Base-by-base conservation (phyloP, 768 basidiomycete genomes). In the Russula lepida region DNA sequence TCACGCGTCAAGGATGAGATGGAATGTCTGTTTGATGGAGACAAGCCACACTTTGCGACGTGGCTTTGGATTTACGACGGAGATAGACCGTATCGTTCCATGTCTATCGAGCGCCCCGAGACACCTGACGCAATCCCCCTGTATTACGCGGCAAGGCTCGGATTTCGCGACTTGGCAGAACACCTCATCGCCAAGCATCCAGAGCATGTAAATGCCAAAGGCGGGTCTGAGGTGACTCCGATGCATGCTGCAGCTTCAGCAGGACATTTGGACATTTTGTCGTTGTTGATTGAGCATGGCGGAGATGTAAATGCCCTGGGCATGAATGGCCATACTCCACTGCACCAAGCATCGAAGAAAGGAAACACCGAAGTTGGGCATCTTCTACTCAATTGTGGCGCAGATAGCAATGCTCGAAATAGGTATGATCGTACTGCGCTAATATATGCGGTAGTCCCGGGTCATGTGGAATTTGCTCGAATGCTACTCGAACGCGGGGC, bases 81-180 rank as follows among this genome's bases (percentile, higher is more conserved):
- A 2, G 21, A 44, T 21, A 4, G 1, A 3, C 1, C 12, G 39
- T 9, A 4, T 21, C 0, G 12, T 21, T 44, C 43, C 21, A 23
- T 44, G 43, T 12, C 11, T 11, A 44, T 21, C 4, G 23, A 23
- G 21, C n/a, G 11, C 21, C 43, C 43, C 5, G 21, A 13, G 21
- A 21, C 21, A 51, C 32, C 21, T 5, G 5, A 13, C 6, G 32
- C 12, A 23, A n/a, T 13, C 12, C 32, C 50, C 5, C 28, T 51
- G 6, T 51, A 51, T 30, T 51, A 51, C 5, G 50, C 50, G 5
- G 50, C 50, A 23, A 12, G 0, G 32, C 13, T 33, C 32, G 50
- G 50, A 51, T 35, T 51, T 21, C 50, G 32, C 32, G 50, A 51
- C 32, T 51, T 51, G 50, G 50, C 21, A 1, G 50, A 51, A 21